Evolutionary conservation across 257 asterid species (phyloP).

Genomic region (Solanum stenotomum): DNA sequence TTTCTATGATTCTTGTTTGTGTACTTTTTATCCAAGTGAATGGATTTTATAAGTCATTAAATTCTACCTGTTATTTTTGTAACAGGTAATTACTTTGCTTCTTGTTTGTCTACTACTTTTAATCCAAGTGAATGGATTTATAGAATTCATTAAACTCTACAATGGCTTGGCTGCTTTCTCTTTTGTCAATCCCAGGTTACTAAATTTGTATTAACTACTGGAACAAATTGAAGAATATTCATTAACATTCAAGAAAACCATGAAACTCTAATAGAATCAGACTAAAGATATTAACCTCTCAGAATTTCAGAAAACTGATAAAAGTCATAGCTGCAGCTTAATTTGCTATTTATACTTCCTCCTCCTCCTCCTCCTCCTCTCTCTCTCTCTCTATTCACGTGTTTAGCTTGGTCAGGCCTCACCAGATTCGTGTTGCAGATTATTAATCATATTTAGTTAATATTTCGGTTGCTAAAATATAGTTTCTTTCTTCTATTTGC

Average conservation of each 20-base stretch:
- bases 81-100: slow-evolving; percentile 38
- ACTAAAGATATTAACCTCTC: not conserved
- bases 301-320: not conserved
- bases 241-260: not conserved
- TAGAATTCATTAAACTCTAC: not conserved
- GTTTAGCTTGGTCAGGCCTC: not conserved
- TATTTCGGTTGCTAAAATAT: not conserved
- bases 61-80: slow-evolving; percentile 51
- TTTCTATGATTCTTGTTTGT: not conserved
- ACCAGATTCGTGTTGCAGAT: not conserved
- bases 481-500: not conserved
- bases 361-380: not conserved
- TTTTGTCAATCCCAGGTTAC: not conserved
- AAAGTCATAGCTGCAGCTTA: not conserved
- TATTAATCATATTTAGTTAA: not conserved
- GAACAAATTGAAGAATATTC: not conserved
- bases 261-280: not conserved
- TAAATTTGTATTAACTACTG: not conserved
- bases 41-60: not conserved
- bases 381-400: not conserved
- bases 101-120: not conserved
- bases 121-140: not conserved
- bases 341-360: not conserved
- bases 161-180: not conserved
- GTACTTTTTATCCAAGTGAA: not conserved